phyloP scores from a whole-genome alignment of 441 rosid genomes.

The Manihot esculenta region DNA sequence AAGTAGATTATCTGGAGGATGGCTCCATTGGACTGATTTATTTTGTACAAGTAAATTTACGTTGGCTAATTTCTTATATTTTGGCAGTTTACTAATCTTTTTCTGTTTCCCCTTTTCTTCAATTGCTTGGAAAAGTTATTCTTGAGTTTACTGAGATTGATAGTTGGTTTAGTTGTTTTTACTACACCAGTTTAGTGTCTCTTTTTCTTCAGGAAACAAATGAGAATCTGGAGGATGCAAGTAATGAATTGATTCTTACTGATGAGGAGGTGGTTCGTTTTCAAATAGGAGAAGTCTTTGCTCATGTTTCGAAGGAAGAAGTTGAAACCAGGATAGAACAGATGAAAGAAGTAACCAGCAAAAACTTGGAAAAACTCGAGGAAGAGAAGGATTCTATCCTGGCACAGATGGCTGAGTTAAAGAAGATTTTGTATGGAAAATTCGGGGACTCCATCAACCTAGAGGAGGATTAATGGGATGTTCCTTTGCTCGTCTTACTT shows the following conservation, averaged over 20 bases:
- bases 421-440: constrained; percentile 79
- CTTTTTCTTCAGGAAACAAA: constrained; percentile 53
- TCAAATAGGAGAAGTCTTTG: constrained; percentile 91
- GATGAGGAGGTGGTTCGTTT: constrained; percentile 80
- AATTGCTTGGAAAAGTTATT: not conserved
- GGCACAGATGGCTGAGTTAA: constrained; percentile 68
- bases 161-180: not conserved
- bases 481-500: not conserved
- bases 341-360: constrained; percentile 63
- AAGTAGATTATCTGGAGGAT: not conserved
- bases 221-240: constrained; percentile 85
- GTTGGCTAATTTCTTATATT: not conserved
- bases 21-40: not conserved
- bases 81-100: not conserved
- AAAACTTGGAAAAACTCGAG: constrained; percentile 62
- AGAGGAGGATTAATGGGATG: constrained; percentile 62
- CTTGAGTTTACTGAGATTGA: not conserved
- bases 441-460: constrained; percentile 85
- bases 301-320: constrained; percentile 75
- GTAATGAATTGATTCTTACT: constrained; percentile 84
- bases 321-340: constrained; percentile 79
- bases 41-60: not conserved
- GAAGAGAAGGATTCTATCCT: constrained; percentile 62
- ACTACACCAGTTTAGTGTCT: constrained; percentile 7
- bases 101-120: not conserved